A percentile compares a stretch with the other conserved stretches of the same genome.
phyloP scores from a whole-genome alignment of 805 yeast genomes.

The Saccharomycopsis selenospora region DNA sequence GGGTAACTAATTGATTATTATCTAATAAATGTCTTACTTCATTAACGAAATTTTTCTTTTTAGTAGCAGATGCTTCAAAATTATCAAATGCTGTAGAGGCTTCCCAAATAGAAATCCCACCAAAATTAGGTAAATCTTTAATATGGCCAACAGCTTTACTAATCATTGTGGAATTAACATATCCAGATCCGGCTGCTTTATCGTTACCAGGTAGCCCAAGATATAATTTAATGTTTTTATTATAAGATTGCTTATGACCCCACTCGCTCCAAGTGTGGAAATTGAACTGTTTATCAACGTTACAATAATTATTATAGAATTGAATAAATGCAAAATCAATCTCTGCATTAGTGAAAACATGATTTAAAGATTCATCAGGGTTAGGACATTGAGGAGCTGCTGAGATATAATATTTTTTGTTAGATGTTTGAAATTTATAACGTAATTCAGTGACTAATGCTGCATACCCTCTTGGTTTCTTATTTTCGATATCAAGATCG shows the following conservation, averaged over 20 bases:
- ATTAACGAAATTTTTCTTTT: background rate
- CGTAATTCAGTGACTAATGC: constrained; percentile 48
- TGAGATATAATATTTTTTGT: constrained; percentile 52
- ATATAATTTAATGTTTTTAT: constrained; percentile 45
- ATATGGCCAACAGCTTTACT: constrained; percentile 26
- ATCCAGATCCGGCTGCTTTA: constrained; percentile 52
- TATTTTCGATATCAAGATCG: constrained; percentile 82
- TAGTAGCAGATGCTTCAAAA: background rate
- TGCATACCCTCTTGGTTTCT: constrained; percentile 56
- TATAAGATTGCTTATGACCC: constrained; percentile 39
- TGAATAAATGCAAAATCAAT: constrained; percentile 67
- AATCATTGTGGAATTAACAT: constrained; percentile 38
- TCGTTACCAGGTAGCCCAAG: constrained; percentile 57
- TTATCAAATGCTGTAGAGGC: constrained; percentile 60
- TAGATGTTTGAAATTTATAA: constrained; percentile 32
- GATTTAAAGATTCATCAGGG: constrained; percentile 53
- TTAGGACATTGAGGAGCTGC: constrained; percentile 78
- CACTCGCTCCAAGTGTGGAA: constrained; percentile 44
- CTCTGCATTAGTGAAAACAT: constrained; percentile 42
- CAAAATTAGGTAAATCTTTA: constrained; percentile 39
- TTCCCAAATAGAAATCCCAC: constrained; percentile 90
- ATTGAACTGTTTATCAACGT: constrained; percentile 39
- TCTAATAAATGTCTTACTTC: background rate
- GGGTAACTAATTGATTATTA: background rate
- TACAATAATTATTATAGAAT: constrained; percentile 66